Percentiles rank a stretch among this genome's conserved stretches.
Evolutionary conservation across 257 asterid genomes (phyloP).

Genomic region (Solanum ossicruentum): DNA sequence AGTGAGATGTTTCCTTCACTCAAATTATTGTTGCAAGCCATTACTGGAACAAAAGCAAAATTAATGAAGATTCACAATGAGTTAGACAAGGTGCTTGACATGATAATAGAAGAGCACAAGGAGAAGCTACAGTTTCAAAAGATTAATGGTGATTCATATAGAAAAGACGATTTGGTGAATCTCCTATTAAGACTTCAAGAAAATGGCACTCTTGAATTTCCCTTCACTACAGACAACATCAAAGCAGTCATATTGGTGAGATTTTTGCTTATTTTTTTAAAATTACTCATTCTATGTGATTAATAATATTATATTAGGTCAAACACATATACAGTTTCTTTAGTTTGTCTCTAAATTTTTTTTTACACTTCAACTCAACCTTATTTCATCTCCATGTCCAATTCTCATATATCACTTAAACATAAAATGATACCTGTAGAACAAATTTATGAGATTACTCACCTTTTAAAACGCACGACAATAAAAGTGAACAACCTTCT

Average conservation of each 20-base stretch:
- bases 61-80: not conserved
- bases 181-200: not conserved
- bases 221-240: not conserved
- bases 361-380: no score
- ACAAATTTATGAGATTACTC: no score
- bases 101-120: not conserved
- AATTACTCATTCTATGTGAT: no score
- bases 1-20: not conserved
- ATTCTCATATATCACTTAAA: no score
- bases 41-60: not conserved
- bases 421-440: no score
- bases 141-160: not conserved
- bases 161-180: not conserved
- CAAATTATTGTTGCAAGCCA: not conserved
- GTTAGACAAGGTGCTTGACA: not conserved
- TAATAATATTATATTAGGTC: no score
- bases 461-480: no score
- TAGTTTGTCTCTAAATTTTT: no score
- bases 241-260: not conserved
- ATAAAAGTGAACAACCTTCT: no score
- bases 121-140: not conserved
- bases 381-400: no score
- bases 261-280: no score
- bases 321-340: no score
- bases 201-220: not conserved